These are phyloP conservation scores for Yarrowia sp. DNA, from an alignment of 805 yeast species.

Conservation along the genomic window DNA sequence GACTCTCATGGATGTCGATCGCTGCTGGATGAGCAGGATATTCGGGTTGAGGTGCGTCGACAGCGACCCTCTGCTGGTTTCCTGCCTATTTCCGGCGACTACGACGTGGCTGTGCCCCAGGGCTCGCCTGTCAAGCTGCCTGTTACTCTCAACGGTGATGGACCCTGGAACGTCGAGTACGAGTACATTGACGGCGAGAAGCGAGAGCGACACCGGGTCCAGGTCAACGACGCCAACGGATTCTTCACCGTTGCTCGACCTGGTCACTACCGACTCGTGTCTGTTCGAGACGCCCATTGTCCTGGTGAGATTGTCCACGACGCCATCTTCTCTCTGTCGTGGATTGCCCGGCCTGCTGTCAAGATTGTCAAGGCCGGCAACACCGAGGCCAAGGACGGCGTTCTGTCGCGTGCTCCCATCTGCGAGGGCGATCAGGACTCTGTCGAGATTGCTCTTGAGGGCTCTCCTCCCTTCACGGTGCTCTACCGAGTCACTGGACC, in stretches of 20 bases:
- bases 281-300: slow-evolving; percentile 53
- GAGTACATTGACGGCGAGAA: slow-evolving; percentile 27
- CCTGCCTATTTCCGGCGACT: slow-evolving; percentile 42
- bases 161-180: slow-evolving; percentile 47
- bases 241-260: slow-evolving; percentile 43
- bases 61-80: slow-evolving; percentile 63
- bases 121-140: slow-evolving; percentile 64
- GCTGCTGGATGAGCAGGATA: slow-evolving; percentile 62
- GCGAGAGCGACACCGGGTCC: slow-evolving; percentile 14
- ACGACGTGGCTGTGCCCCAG: slow-evolving; percentile 42
- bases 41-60: slow-evolving; percentile 62
- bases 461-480: slow-evolving; percentile 62
- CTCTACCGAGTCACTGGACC: slow-evolving; percentile 49
- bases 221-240: slow-evolving; percentile 32
- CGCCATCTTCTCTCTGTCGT: slow-evolving; percentile 44
- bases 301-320: slow-evolving; percentile 46
- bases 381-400: slow-evolving; percentile 36
- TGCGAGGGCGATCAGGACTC: slow-evolving; percentile 52
- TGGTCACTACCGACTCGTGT: slow-evolving; percentile 49
- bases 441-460: slow-evolving; percentile 45
- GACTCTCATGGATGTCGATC: slow-evolving; percentile 82
- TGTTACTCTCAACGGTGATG: slow-evolving; percentile 54
- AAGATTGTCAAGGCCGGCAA: slow-evolving; percentile 41
- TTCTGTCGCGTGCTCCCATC: slow-evolving; percentile 33
- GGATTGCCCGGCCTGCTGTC: slow-evolving; percentile 49